Conservation (phyloP, 73 alveolate genomes). For the Paramecium biaurelia region DNA sequence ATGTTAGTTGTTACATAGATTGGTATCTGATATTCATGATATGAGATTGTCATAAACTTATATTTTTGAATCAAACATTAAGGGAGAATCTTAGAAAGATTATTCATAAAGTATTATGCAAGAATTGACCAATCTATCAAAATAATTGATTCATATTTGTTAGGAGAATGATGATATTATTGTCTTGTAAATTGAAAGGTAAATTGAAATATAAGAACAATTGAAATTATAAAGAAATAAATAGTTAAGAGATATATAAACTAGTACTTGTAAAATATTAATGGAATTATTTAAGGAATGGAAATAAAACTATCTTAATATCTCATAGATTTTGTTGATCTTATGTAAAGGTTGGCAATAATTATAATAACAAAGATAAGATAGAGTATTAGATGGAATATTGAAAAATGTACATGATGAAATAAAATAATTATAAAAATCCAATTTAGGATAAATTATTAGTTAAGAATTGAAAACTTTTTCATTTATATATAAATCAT, state of each 20-base stretch:
- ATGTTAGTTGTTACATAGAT: neutral
- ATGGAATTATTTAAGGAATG: slow-evolving; percentile 43
- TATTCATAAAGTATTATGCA: neutral
- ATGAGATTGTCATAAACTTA: neutral
- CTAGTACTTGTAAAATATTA: slow-evolving; percentile 15
- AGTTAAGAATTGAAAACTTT: slow-evolving; percentile 39
- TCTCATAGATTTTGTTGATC: neutral
- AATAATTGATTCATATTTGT: neutral
- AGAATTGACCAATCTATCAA: neutral
- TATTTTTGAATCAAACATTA: neutral
- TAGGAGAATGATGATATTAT: neutral
- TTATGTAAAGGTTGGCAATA: slow-evolving; percentile 15
- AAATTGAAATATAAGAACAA: neutral
- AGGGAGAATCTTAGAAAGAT: neutral
- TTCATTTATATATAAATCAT: neutral
- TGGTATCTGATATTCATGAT: neutral
- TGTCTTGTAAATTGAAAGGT: neutral
- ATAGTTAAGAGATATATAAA: slow-evolving; percentile 1
- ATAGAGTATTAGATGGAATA: neutral
- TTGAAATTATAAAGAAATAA: neutral
- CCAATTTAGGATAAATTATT: neutral
- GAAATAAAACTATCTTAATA: neutral
- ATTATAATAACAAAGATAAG: neutral
- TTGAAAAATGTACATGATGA: neutral
- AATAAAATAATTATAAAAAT: neutral